Evolutionary conservation across 2,329 filamentous ascomycete species (phyloP).

Genomic region (Onygena corvina): DNA sequence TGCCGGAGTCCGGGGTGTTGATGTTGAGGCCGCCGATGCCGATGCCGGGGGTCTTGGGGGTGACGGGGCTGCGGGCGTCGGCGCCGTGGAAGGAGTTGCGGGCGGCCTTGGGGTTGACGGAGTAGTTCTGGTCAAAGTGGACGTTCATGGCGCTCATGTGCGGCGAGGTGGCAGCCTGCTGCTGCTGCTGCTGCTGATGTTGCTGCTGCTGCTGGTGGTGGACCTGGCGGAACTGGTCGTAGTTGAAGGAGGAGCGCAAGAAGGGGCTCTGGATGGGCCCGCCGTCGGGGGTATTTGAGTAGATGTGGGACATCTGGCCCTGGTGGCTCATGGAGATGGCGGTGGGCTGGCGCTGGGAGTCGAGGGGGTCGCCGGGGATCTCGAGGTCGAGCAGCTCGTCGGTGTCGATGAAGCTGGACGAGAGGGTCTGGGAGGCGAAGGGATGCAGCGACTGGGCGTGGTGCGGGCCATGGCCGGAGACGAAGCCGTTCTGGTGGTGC

Average conservation of each 20-base stretch:
- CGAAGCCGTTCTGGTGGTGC: constrained; percentile 40
- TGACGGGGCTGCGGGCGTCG: constrained; percentile 64
- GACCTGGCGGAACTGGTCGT: constrained; percentile 60
- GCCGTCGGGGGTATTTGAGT: constrained; percentile 82
- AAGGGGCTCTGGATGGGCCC: constrained; percentile 88
- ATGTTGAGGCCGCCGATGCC: constrained; percentile 52
- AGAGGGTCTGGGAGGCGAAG: constrained; percentile 52
- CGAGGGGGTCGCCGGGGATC: constrained; percentile 29
- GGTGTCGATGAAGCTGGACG: constrained; percentile 68
- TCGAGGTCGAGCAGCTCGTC: constrained; percentile 69
- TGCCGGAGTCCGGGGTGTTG: constrained; percentile 56
- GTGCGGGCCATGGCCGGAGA: constrained; percentile 32
- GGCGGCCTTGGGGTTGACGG: background rate
- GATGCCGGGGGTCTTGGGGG: constrained; percentile 71
- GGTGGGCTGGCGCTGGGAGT: constrained; percentile 44
- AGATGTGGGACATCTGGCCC: constrained; percentile 58
- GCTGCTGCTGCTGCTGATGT: constrained; percentile 44
- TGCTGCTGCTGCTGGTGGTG: constrained; percentile 49
- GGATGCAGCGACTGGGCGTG: no score
- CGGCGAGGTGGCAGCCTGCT: constrained; percentile 33
- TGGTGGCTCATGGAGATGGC: constrained; percentile 51
- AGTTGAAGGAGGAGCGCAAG: constrained; percentile 60
- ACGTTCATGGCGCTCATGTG: constrained; percentile 29
- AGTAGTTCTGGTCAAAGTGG: constrained; percentile 44
- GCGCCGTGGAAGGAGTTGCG: constrained; percentile 23